These are phyloP conservation scores for Thraustochytrium striatum DNA, from an alignment of 352 stramenopile genomes.

Conservation along the genomic window DNA sequence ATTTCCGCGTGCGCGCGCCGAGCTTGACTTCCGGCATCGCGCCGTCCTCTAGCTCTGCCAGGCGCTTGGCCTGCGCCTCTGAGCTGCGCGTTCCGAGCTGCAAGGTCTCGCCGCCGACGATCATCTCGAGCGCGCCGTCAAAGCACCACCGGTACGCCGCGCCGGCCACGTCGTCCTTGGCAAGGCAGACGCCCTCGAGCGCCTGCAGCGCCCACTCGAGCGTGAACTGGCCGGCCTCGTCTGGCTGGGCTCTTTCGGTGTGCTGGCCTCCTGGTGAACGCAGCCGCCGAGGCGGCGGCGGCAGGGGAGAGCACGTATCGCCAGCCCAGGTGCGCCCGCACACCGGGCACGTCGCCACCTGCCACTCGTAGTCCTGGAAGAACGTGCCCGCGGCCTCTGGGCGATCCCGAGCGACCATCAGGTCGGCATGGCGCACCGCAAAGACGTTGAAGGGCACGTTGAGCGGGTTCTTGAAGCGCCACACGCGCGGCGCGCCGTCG, in stretches of 20 bases:
- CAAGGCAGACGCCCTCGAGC: neutral
- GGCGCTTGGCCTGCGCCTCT: no score
- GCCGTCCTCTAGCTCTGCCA: no score
- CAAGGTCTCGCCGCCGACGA: no score
- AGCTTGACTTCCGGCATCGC: no score
- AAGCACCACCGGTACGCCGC: constrained; percentile 11
- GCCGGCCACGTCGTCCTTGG: constrained; percentile 11
- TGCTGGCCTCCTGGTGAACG: neutral
- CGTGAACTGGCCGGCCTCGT: neutral
- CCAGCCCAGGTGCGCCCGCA: constrained; percentile 30
- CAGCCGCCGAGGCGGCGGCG: no score
- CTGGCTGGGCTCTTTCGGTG: neutral
- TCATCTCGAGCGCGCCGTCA: no score
- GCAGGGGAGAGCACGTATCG: neutral
- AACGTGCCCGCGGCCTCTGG: neutral
- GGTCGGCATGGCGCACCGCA: constrained; percentile 1
- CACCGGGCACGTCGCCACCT: neutral
- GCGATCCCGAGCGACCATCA: neutral
- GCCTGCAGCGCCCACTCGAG: constrained; percentile 23
- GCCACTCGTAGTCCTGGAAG: constrained; percentile 12
- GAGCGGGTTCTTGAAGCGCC: constrained; percentile 6
- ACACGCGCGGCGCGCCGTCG: neutral
- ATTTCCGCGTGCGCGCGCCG: neutral
- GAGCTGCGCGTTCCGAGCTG: no score
- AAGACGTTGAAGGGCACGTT: neutral